Percentiles rank a stretch among this genome's conserved stretches.
These are phyloP conservation scores for Ceratocystis cubensis DNA, from an alignment of 2,329 filamentous ascomycete genomes.

Conservation along the genomic window DNA sequence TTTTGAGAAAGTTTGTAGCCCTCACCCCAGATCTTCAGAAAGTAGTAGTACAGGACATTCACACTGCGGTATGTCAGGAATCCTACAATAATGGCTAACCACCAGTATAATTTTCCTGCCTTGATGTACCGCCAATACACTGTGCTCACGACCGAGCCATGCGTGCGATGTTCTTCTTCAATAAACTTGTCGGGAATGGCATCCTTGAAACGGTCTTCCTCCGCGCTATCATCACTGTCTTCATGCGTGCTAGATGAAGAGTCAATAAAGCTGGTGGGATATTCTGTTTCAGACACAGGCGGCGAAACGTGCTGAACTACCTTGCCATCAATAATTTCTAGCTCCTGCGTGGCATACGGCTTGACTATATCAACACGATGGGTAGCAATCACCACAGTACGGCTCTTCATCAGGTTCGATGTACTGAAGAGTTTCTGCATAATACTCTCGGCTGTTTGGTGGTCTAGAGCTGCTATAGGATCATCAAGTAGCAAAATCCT, in stretches of 20 bases:
- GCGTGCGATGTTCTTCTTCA: constrained; percentile 60
- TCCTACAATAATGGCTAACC: constrained; percentile 51
- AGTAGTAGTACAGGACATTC: constrained; percentile 60
- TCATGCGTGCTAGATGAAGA: constrained; percentile 8
- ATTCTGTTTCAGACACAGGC: neutral
- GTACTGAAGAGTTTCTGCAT: constrained; percentile 51
- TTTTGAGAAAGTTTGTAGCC: constrained; percentile 38
- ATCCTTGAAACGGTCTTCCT: constrained; percentile 16
- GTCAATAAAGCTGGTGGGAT: neutral
- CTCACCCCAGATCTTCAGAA: constrained; percentile 79
- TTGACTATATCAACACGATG: constrained; percentile 67
- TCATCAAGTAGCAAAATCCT: constrained; percentile 49
- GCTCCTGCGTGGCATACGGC: constrained; percentile 57
- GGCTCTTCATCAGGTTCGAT: constrained; percentile 39
- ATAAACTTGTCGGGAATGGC: constrained; percentile 62
- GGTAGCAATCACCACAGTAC: constrained; percentile 68
- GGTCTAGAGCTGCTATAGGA: constrained; percentile 50
- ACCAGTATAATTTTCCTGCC: constrained; percentile 63
- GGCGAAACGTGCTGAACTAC: constrained; percentile 1
- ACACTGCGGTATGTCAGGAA: constrained; percentile 52
- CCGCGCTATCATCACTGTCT: neutral
- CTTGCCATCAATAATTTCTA: constrained; percentile 52
- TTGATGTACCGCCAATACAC: constrained; percentile 81
- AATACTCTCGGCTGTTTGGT: constrained; percentile 48
- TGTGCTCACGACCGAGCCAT: constrained; percentile 60